Evolutionary conservation across 306 rosid species (phyloP).

Genomic region (Begonia masoniana): DNA sequence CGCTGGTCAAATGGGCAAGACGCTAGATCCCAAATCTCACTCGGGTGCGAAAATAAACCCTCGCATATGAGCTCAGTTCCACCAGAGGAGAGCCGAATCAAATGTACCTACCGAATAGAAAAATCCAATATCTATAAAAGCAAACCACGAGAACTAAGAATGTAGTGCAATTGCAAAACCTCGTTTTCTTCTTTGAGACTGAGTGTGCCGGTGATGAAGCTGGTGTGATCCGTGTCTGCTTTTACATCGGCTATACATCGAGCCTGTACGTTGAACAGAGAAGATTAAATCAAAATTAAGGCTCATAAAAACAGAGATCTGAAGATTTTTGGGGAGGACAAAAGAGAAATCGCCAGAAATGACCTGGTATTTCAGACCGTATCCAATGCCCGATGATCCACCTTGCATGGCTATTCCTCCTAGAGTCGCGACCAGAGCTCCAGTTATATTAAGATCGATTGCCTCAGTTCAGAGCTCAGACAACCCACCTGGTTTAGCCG

Average conservation of each 20-base stretch:
- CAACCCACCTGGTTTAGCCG: too few species aligned
- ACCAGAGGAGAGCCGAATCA: conserved; percentile 81
- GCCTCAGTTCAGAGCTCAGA: too few species aligned
- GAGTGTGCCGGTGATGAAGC: conserved; percentile 83
- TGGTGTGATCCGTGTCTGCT: conserved; percentile 93
- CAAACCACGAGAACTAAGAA: background rate
- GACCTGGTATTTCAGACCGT: conserved; percentile 94
- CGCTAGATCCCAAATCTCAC: conserved; percentile 95
- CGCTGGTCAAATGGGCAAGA: conserved; percentile 96
- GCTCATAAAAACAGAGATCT: background rate
- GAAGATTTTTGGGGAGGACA: conserved; percentile 1
- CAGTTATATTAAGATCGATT: background rate
- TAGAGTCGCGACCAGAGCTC: conserved; percentile 1
- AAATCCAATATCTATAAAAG: conserved; percentile 14
- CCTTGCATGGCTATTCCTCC: conserved; percentile 67
- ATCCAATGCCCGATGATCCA: conserved; percentile 88
- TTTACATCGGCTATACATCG: conserved; percentile 91
- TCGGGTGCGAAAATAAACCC: conserved; percentile 94
- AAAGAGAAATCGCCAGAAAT: background rate
- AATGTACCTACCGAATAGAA: conserved; percentile 51
- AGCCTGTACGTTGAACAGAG: conserved; percentile 31
- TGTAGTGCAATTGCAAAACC: conserved; percentile 22
- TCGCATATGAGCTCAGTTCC: conserved; percentile 88
- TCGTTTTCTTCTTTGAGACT: conserved; percentile 97
- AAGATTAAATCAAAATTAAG: background rate